Base-by-base conservation (phyloP, 169 alveolate genomes). In the Cryptosporidium viatorum region DNA sequence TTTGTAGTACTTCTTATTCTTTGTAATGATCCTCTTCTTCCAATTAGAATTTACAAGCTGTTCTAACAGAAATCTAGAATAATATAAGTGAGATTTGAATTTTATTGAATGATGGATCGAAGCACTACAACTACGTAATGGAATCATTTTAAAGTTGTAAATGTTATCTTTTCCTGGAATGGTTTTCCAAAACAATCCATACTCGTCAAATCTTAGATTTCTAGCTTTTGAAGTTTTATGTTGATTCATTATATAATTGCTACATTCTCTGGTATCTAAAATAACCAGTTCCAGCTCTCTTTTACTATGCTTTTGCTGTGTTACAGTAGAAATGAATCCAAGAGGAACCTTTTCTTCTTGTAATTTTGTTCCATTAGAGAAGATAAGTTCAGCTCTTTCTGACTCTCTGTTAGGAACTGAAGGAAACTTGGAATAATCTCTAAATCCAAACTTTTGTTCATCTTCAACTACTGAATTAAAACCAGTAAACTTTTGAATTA, bases 141-240 rank as follows among this genome's bases (percentile, higher is more conserved):
- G 75, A 37, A 62, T 12, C 70, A 80, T 39, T 16, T 65, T 35
- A 29, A 80, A 80, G 51, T 23, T 7, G 50, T 80, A 41, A 5
- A 9, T 8, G 60, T 51, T 69, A 60, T 62, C 37, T 1, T 58
- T 31, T 26, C 18, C 55, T 41, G 69, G 35, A 3, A 21, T 33
- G 4, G 51, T 80, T 16, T 80, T 41, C 89, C 89, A 80, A 80
- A 65, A 80, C 37, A 80, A n/a, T 60, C 89, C 89, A 33, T 80
- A 80, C n/a, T 80, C 89, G 7, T 41, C 45, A 80, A 80, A 80
- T 65, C 89, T 80, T 23, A 80, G 21, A 29, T 33, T 39, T 29
- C 37, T 73, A 0, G 31, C 52, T 16, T 37, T 35, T 21, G 71
- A 65, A 29, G 71, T 5, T 10, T 65, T 51, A 35, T 59, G n/a